Evolutionary conservation across 257 asterid species (phyloP).

Genomic region (Solanum acaule): DNA sequence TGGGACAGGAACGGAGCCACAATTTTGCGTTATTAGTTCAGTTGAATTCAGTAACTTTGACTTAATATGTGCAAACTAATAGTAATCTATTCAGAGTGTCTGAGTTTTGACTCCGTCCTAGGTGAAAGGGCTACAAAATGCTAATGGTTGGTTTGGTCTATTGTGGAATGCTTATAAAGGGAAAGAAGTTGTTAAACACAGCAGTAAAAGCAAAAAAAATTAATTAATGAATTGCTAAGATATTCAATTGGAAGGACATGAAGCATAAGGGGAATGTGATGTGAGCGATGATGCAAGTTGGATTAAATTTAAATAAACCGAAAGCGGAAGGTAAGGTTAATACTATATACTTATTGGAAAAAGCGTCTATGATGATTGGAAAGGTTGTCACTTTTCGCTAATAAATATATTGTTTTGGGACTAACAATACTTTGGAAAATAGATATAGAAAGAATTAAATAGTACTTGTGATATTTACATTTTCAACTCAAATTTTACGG

Average conservation of each 20-base stretch:
- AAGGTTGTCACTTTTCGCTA: background rate
- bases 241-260: background rate
- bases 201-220: background rate
- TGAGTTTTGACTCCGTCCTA: background rate
- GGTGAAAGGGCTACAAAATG: background rate
- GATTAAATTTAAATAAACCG: background rate
- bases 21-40: background rate
- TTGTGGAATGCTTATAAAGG: background rate
- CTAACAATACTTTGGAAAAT: background rate
- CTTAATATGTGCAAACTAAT: background rate
- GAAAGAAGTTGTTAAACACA: background rate
- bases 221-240: background rate
- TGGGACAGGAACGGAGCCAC: background rate
- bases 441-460: background rate
- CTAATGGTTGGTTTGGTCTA: background rate
- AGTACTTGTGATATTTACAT: background rate
- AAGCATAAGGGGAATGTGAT: background rate
- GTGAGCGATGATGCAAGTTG: constrained; percentile 1
- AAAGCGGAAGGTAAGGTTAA: background rate
- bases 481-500: background rate
- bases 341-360: background rate
- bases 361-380: background rate
- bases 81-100: background rate
- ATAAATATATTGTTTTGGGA: background rate
- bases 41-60: background rate